These are phyloP conservation scores for Oleoguttula mirabilis DNA, from an alignment of 495 filamentous ascomycete species.

Conservation along the genomic window DNA sequence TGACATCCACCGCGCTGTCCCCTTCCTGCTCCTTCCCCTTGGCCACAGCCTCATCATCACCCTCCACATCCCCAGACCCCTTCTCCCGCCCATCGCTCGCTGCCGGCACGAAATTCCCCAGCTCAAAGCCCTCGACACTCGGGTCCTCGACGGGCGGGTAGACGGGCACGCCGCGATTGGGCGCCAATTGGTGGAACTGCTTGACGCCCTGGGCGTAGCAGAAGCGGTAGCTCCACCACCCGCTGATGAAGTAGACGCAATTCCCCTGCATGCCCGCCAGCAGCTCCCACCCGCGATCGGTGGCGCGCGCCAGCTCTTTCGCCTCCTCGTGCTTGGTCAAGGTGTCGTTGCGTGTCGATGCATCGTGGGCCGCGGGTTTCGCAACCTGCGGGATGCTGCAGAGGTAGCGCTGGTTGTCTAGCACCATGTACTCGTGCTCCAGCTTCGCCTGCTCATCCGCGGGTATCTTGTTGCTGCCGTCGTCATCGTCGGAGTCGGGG, in stretches of 20 bases:
- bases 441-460: constrained; percentile 10
- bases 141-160: constrained; percentile 66
- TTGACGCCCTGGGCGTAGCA: constrained; percentile 81
- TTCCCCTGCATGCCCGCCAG: constrained; percentile 71
- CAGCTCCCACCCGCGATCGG: constrained; percentile 78
- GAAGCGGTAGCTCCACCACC: constrained; percentile 97
- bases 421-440: constrained; percentile 61
- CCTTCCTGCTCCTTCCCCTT: constrained; percentile 27
- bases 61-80: constrained; percentile 17
- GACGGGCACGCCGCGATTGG: constrained; percentile 47
- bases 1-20: constrained; percentile 25
- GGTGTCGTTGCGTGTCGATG: constrained; percentile 44
- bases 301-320: constrained; percentile 74
- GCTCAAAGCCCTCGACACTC: constrained; percentile 62
- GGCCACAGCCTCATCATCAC: constrained; percentile 23
- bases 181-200: constrained; percentile 81
- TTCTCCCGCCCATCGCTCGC: constrained; percentile 5
- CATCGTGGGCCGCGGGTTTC: constrained; percentile 26
- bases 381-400: constrained; percentile 71
- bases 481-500: constrained; percentile 7
- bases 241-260: constrained; percentile 81
- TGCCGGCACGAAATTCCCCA: constrained; percentile 46
- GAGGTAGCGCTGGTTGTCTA: constrained; percentile 60
- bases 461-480: constrained; percentile 16
- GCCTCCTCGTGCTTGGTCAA: constrained; percentile 54